phyloP scores from a whole-genome alignment of 352 stramenopile genomes.

The Pythium rishiriense region DNA sequence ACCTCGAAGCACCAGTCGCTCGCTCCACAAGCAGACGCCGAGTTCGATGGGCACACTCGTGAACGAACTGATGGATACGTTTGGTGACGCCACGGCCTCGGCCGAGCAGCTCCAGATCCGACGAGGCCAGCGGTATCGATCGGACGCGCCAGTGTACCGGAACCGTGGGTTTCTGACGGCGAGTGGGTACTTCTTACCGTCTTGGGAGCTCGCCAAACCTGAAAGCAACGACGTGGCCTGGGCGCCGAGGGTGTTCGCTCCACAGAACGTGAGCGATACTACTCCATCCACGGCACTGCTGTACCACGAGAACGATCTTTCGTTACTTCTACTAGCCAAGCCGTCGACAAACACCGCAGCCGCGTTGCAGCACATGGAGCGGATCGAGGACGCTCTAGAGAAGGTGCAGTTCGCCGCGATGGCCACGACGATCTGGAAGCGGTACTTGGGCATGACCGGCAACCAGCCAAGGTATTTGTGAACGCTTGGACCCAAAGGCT shows the following conservation, averaged over 20 bases:
- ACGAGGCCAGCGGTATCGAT: conserved; percentile 16
- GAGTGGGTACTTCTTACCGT: conserved; percentile 47
- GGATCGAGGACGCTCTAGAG: conserved; percentile 18
- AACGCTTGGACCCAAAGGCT: no score
- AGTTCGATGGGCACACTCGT: conserved; percentile 43
- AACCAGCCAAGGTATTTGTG: conserved; percentile 14
- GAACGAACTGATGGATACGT: conserved; percentile 17
- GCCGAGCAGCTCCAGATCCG: conserved; percentile 9
- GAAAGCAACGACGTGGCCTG: conserved; percentile 40
- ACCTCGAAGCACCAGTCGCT: conserved; percentile 38
- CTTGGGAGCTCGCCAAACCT: conserved; percentile 33
- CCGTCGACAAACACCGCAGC: neutral
- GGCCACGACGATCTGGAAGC: conserved; percentile 11
- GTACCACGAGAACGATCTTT: conserved; percentile 58
- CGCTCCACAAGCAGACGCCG: conserved; percentile 52
- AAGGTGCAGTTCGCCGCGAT: conserved; percentile 14
- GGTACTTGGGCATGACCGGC: conserved; percentile 11
- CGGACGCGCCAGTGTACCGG: conserved; percentile 44
- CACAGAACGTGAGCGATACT: neutral
- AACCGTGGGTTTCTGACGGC: conserved; percentile 54
- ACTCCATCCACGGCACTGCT: conserved; percentile 24
- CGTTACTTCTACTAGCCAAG: conserved; percentile 41
- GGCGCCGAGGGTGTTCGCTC: conserved; percentile 42
- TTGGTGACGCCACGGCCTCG: neutral
- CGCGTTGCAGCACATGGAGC: conserved; percentile 15